phyloP scores from a whole-genome alignment of 139 green algal genomes.

The Chara braunii region DNA sequence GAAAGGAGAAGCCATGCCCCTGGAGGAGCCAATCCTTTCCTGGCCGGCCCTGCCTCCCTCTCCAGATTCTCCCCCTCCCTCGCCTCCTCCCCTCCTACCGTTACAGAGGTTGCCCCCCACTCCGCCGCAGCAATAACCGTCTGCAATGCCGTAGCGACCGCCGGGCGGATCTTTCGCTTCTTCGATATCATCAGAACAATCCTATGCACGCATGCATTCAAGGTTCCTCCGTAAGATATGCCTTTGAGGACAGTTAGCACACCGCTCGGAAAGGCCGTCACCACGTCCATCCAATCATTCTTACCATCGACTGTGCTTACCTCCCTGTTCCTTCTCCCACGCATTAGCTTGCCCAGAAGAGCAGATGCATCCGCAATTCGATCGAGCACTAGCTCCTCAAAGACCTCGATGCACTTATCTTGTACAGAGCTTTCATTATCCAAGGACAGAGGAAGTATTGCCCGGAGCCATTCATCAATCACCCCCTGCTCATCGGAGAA shows the following conservation, averaged over 20 bases:
- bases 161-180: not conserved
- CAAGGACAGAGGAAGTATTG: constrained; percentile 9
- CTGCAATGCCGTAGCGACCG: not conserved
- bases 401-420: constrained; percentile 14
- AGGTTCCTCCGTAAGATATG: not conserved
- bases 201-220: not conserved
- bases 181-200: not conserved
- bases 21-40: constrained; percentile 3
- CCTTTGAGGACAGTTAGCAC: not conserved
- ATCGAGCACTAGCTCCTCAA: constrained; percentile 6
- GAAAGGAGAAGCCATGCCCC: constrained; percentile 23
- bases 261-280: not conserved
- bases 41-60: not conserved
- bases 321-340: too few relatives aligned
- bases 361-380: not conserved
- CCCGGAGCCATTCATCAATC: constrained; percentile 15
- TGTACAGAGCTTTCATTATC: constrained; percentile 12
- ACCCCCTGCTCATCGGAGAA: too few relatives aligned
- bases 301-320: too few relatives aligned
- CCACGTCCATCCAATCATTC: too few relatives aligned
- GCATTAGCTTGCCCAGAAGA: not conserved
- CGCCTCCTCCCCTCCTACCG: not conserved
- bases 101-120: not conserved
- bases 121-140: not conserved
- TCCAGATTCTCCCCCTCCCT: not conserved